These are phyloP conservation scores for Yarrowia sp. DNA, from an alignment of 805 yeast genomes.

Conservation along the genomic window DNA sequence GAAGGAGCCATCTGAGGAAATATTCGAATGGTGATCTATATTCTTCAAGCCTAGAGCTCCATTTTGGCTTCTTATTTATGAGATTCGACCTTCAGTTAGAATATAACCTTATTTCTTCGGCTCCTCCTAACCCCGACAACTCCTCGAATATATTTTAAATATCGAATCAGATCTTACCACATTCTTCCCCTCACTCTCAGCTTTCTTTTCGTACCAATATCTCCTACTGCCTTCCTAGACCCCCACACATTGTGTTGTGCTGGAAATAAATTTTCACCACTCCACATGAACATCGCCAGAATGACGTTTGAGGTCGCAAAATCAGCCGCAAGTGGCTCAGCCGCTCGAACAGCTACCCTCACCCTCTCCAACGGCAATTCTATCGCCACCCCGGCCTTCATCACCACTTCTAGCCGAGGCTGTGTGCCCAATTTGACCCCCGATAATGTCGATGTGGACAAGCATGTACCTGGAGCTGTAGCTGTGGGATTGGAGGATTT, in stretches of 20 bases:
- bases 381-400: slow-evolving; percentile 37
- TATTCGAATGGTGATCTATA: no score
- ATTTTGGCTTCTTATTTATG: no score
- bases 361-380: neutral
- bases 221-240: no score
- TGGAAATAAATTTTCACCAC: neutral
- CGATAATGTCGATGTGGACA: slow-evolving; percentile 35
- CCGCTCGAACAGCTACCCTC: slow-evolving; percentile 9
- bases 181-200: neutral
- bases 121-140: neutral
- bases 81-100: neutral
- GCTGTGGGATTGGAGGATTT: slow-evolving; percentile 41
- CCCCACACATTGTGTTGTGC: neutral
- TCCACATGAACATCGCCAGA: slow-evolving; percentile 15
- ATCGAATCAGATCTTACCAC: neutral
- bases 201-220: neutral
- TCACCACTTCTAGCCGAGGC: slow-evolving; percentile 42
- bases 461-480: slow-evolving; percentile 31
- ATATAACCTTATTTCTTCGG: neutral
- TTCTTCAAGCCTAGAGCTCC: neutral
- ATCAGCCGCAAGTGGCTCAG: neutral
- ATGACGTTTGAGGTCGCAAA: slow-evolving; percentile 14
- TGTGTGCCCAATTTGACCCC: slow-evolving; percentile 45
- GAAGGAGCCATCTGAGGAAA: no score
- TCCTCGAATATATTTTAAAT: neutral